These are phyloP conservation scores for Eucalyptus grandis DNA, from an alignment of 345 rosid genomes.

Conservation along the genomic window DNA sequence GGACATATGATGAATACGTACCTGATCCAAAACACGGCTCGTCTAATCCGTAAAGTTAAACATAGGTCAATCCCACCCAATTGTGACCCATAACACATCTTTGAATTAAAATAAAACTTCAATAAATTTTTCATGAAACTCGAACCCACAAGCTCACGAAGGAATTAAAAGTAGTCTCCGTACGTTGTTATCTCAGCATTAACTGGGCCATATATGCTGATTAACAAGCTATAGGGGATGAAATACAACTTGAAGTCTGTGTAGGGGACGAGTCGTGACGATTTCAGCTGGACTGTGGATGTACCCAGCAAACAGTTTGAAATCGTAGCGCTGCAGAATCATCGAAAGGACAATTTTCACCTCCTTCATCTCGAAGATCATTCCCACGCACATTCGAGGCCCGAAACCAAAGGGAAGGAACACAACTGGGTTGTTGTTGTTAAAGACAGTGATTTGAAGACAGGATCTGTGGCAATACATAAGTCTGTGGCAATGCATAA, in stretches of 20 bases:
- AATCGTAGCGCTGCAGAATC: background rate
- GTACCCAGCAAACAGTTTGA: background rate
- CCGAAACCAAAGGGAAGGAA: background rate
- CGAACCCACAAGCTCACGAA: background rate
- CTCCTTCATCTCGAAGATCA: background rate
- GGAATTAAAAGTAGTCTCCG: background rate
- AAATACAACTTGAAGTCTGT: background rate
- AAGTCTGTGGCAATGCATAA: too few species aligned
- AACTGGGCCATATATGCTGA: background rate
- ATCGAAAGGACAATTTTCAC: background rate
- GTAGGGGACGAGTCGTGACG: background rate
- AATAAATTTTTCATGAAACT: background rate
- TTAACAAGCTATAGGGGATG: background rate
- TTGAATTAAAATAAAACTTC: background rate
- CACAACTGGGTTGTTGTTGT: background rate
- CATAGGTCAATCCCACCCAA: background rate
- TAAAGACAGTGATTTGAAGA: too few species aligned
- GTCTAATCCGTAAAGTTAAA: background rate
- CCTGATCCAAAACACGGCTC: background rate
- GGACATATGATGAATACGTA: background rate
- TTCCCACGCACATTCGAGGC: background rate
- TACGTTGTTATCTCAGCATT: background rate
- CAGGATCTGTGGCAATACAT: too few species aligned
- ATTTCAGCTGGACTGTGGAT: background rate
- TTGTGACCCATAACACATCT: background rate